Percentiles rank a stretch among this genome's conserved stretches.
Evolutionary conservation across 495 filamentous ascomycete species (phyloP).

Genomic region (Cercophora newfieldiana): DNA sequence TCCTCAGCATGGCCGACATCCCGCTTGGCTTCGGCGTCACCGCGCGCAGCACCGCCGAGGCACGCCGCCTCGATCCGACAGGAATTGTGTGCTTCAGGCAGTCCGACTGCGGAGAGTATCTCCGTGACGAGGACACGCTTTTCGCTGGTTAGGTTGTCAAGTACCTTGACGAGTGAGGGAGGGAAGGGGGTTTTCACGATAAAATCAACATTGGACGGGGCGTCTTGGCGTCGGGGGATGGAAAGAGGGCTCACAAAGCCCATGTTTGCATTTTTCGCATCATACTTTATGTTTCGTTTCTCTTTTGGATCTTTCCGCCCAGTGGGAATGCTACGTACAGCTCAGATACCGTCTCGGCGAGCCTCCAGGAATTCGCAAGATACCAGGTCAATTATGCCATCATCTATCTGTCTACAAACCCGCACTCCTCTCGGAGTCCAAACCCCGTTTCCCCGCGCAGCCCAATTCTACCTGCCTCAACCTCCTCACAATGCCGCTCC

Average conservation of each 20-base stretch:
- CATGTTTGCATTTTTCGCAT: neutral
- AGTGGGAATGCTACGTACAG: neutral
- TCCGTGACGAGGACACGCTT: conserved; percentile 71
- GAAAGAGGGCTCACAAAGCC: neutral
- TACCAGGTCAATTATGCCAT: neutral
- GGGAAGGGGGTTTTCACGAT: conserved; percentile 1
- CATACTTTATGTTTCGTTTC: neutral
- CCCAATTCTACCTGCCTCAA: neutral
- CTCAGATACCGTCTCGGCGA: neutral
- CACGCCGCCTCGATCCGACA: conserved; percentile 81
- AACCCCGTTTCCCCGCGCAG: neutral
- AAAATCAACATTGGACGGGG: conserved; percentile 16
- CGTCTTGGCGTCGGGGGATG: conserved; percentile 28
- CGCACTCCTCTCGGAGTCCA: neutral
- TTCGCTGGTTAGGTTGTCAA: conserved; percentile 45
- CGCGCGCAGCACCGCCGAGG: conserved; percentile 78
- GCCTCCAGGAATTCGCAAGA: neutral
- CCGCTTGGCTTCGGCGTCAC: conserved; percentile 74
- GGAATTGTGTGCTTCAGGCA: conserved; percentile 82
- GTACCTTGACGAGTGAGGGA: no score
- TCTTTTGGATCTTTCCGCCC: neutral
- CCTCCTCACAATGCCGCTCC: neutral
- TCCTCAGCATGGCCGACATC: conserved; percentile 74
- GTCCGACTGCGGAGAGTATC: conserved; percentile 87
- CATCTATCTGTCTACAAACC: neutral